A percentile compares a stretch with the other conserved stretches of the same genome.
These are phyloP conservation scores for Pleurotus sapidus DNA, from an alignment of 768 basidiomycete species.

Conservation along the genomic window DNA sequence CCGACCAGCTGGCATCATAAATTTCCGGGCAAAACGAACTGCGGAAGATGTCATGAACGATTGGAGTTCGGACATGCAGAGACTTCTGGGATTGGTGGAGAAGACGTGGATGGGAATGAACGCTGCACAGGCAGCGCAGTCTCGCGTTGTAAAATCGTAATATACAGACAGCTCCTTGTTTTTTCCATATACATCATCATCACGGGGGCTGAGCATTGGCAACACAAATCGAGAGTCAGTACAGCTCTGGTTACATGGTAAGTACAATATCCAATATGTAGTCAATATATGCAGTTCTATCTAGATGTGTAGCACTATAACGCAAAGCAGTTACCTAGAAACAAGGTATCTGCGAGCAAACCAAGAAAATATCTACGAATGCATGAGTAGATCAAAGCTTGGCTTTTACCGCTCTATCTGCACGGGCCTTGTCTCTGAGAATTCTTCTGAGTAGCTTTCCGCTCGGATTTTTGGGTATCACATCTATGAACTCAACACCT, in stretches of 20 bases:
- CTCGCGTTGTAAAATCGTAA: constrained; percentile 44
- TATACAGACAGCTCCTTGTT: not conserved
- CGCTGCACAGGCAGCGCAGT: constrained; percentile 82
- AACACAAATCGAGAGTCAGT: no score
- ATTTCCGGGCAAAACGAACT: constrained; percentile 77
- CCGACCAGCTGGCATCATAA: constrained; percentile 85
- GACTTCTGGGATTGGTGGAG: constrained; percentile 86
- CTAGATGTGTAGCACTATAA: no score
- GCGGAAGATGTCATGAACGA: constrained; percentile 96
- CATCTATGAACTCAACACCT: constrained; percentile 40
- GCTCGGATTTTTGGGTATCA: constrained; percentile 41
- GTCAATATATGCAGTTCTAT: no score
- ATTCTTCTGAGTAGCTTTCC: constrained; percentile 3
- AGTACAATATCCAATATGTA: no score
- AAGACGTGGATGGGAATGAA: constrained; percentile 99
- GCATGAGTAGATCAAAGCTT: not conserved
- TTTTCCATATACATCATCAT: no score
- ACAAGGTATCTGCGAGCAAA: no score
- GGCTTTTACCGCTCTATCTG: not conserved
- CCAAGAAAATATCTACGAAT: no score
- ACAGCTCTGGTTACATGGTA: no score
- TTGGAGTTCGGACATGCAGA: constrained; percentile 97
- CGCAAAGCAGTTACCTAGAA: no score
- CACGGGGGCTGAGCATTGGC: no score
- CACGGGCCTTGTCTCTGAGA: constrained; percentile 6